Evolutionary conservation across 1,284 basidiomycete species (phyloP), one percentile per base, ranked within the genome.

Genomic region (Fomitopsis schrenkii): DNA sequence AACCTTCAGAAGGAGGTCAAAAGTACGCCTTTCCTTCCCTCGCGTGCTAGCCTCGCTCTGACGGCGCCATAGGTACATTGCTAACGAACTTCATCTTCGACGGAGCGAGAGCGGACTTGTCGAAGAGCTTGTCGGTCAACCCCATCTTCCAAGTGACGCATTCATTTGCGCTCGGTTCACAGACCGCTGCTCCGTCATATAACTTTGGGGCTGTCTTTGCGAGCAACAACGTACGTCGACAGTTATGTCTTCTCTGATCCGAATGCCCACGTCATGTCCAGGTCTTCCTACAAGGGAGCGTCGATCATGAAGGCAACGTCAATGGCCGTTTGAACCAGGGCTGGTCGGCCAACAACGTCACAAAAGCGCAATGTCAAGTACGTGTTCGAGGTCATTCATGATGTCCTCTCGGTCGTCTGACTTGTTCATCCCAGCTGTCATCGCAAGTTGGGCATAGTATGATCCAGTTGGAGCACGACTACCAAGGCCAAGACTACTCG

Each of bases 101-200:
- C 80, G 97, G 97, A 66, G 97, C 85, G 46, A 85, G 96, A 69
- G 97, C 97, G 56, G 97, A 99, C 80, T 82, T 99, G 68, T 92
- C 94, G 63, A 99, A 99, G 81, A 91, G 87, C 67, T 82, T 99
- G 68, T 97, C 94, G 60, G 85, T 93, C 75, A 95, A 89, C 77
- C 97, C 97, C 36, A 89, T 94, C 60, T 99, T 99, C 87, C 96
- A 98, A 81, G 92, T 98, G 71, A 96, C 95, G 62, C 97, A 99
- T 76, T 94, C 95, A 45, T 98, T 99, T 79, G 83, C 90, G 60
- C 78, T 96, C 63, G 94, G 93, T 36, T 91, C 91, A 62, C 86
- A 92, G 74, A 85, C 87, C 44, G 75, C 84, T 36, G 80, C 90
- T 10, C 81, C 92, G 30, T 90, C 90, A 48, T 99, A 99, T 80